Percentiles rank a stretch among this genome's conserved stretches.
Conservation (phyloP, 2,329 filamentous ascomycete species). For the Phoma sp. region DNA sequence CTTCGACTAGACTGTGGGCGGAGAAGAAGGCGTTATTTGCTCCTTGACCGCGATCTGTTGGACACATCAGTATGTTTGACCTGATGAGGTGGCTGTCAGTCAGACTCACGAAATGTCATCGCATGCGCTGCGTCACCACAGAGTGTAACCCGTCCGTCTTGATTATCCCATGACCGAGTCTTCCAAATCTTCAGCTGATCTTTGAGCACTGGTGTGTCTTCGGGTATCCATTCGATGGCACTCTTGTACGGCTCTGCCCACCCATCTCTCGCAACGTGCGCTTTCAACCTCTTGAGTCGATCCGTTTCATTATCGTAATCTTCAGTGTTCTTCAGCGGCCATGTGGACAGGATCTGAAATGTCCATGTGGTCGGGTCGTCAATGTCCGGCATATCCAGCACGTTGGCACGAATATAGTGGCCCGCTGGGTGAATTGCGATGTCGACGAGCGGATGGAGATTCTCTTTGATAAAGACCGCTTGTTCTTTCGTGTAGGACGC, state of each 20-base stretch:
- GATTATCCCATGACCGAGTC: constrained; percentile 44
- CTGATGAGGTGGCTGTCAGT: not conserved
- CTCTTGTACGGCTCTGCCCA: constrained; percentile 47
- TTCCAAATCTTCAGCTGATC: constrained; percentile 48
- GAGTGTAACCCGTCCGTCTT: constrained; percentile 41
- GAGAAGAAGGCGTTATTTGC: constrained; percentile 48
- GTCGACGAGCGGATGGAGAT: constrained; percentile 38
- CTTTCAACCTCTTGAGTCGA: constrained; percentile 34
- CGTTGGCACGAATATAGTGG: constrained; percentile 38
- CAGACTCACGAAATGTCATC: constrained; percentile 47
- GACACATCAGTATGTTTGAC: not conserved
- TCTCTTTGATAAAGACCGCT: constrained; percentile 33
- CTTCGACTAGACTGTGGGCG: constrained; percentile 36
- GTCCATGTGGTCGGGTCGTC: constrained; percentile 45
- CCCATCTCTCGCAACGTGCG: constrained; percentile 31
- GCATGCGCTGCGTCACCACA: constrained; percentile 51
- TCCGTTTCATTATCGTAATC: constrained; percentile 37
- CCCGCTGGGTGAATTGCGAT: constrained; percentile 42
- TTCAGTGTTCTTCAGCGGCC: constrained; percentile 34
- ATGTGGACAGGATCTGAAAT: constrained; percentile 44
- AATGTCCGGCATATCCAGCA: constrained; percentile 42
- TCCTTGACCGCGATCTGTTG: constrained; percentile 47
- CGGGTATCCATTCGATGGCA: constrained; percentile 42
- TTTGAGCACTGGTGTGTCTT: constrained; percentile 34
- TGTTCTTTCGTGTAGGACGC: constrained; percentile 33